Conservation (phyloP, 1,284 basidiomycete genomes). For the Fomitiporia mediterranea region DNA sequence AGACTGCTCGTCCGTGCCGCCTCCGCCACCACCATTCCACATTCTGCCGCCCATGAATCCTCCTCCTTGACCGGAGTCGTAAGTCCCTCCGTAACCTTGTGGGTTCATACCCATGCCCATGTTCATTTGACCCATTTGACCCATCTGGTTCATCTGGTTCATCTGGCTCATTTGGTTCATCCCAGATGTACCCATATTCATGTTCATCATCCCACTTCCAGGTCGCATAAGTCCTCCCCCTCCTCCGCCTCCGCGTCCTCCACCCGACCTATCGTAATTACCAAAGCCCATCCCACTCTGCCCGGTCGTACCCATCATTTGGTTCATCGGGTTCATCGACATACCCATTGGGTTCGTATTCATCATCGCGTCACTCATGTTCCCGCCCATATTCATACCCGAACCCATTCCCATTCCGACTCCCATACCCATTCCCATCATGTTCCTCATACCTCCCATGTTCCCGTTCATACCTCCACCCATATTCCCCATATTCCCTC, state of each 20-base stretch:
- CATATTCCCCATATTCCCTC: conserved; percentile 24
- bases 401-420: conserved; percentile 22
- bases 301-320: conserved; percentile 37
- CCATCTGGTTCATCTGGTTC: neutral
- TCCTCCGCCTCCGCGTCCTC: neutral
- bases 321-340: conserved; percentile 37
- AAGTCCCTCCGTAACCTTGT: conserved; percentile 1
- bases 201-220: conserved; percentile 6
- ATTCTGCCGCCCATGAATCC: conserved; percentile 10
- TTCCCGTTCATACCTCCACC: conserved; percentile 28
- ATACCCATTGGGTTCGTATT: conserved; percentile 26
- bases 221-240: neutral
- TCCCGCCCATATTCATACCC: conserved; percentile 31
- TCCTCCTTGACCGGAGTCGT: conserved; percentile 4
- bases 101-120: conserved; percentile 12
- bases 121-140: conserved; percentile 10
- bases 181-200: neutral
- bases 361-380: conserved; percentile 29
- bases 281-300: conserved; percentile 20
- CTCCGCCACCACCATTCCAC: conserved; percentile 5
- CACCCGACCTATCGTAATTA: too few species aligned
- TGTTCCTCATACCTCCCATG: conserved; percentile 29
- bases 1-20: neutral
- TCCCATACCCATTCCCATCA: conserved; percentile 32
- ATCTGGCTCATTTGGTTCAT: conserved; percentile 5